Evolutionary conservation across 2,329 filamentous ascomycete genomes (phyloP).

Genomic region (Pseudocercospora vitis): DNA sequence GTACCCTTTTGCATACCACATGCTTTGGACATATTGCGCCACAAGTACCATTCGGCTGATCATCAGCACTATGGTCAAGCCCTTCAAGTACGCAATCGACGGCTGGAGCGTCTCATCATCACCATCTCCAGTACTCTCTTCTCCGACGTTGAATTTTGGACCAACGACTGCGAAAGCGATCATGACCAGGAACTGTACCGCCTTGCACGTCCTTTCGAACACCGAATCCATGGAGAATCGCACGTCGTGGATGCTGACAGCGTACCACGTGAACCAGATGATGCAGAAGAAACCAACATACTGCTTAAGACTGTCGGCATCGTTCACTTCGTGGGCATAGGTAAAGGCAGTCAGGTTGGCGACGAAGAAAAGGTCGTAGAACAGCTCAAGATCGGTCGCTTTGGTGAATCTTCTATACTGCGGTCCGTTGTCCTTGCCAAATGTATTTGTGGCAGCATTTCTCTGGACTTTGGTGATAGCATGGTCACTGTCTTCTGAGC

Average conservation of each 20-base stretch:
- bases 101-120: constrained; percentile 37
- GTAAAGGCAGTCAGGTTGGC: constrained; percentile 68
- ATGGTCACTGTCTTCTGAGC: background rate
- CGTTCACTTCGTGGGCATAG: constrained; percentile 56
- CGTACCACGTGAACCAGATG: constrained; percentile 66
- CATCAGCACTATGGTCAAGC: constrained; percentile 42
- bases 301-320: constrained; percentile 42
- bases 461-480: background rate
- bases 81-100: constrained; percentile 43
- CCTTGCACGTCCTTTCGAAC: constrained; percentile 61
- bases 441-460: constrained; percentile 7
- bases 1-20: constrained; percentile 38
- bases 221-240: constrained; percentile 65
- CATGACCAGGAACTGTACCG: constrained; percentile 63
- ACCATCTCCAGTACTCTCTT: constrained; percentile 37
- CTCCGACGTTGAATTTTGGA: constrained; percentile 40
- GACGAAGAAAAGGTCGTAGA: constrained; percentile 63
- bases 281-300: constrained; percentile 59
- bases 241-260: constrained; percentile 64
- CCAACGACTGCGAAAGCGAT: constrained; percentile 64
- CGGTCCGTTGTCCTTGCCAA: constrained; percentile 22
- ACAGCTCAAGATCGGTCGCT: constrained; percentile 56
- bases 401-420: constrained; percentile 48
- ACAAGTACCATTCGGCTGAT: constrained; percentile 39
- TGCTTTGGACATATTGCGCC: constrained; percentile 41